phyloP scores from a whole-genome alignment of 805 yeast genomes.

The Kluyveromyces aestuarii region DNA sequence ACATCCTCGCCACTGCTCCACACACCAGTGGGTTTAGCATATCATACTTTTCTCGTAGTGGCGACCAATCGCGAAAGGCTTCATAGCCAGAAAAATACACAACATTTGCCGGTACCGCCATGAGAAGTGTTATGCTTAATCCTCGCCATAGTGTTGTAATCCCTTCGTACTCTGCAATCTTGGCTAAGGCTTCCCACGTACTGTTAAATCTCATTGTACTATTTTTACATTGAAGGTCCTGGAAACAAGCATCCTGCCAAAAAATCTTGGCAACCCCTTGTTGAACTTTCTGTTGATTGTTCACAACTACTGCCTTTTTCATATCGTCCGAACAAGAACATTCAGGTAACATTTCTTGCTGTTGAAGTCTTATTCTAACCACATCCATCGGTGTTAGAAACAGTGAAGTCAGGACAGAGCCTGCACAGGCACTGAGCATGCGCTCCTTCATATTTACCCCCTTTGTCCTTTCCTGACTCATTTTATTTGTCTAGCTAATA shows the following conservation, averaged over 20 bases:
- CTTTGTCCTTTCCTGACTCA: slow-evolving; percentile 3
- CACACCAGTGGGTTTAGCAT: slow-evolving; percentile 67
- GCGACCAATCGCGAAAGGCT: slow-evolving; percentile 66
- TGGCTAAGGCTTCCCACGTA: slow-evolving; percentile 63
- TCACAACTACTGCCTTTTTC: slow-evolving; percentile 29
- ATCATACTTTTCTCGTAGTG: slow-evolving; percentile 32
- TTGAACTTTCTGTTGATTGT: not conserved
- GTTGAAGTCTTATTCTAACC: slow-evolving; percentile 66
- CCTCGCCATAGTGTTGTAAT: slow-evolving; percentile 80
- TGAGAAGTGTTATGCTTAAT: slow-evolving; percentile 64
- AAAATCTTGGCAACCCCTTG: slow-evolving; percentile 15
- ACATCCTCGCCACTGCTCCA: slow-evolving; percentile 72
- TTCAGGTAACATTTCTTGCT: slow-evolving; percentile 53
- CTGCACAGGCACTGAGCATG: slow-evolving; percentile 72
- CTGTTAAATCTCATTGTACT: slow-evolving; percentile 39
- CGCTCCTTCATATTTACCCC: slow-evolving; percentile 47
- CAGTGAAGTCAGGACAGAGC: slow-evolving; percentile 62
- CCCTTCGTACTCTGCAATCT: slow-evolving; percentile 70
- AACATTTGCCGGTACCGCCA: slow-evolving; percentile 90
- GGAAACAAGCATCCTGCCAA: slow-evolving; percentile 28
- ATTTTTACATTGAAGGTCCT: slow-evolving; percentile 24
- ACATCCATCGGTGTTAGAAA: slow-evolving; percentile 79
- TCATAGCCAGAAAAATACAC: slow-evolving; percentile 95
- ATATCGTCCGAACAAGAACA: slow-evolving; percentile 28
- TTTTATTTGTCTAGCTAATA: not conserved